Conservation (phyloP, 805 yeast species). For the Hanseniaspora occidentalis region DNA sequence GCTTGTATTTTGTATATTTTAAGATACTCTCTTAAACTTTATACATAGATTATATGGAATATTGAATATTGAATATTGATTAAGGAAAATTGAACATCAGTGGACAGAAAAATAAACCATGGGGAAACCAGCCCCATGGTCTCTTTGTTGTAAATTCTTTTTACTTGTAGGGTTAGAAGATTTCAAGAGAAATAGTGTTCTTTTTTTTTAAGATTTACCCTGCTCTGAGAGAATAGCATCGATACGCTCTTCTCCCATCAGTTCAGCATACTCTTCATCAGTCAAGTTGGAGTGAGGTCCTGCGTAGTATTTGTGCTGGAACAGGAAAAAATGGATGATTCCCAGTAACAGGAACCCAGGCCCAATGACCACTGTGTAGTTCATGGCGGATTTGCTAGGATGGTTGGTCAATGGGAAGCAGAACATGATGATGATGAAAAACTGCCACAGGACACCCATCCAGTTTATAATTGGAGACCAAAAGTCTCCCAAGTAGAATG, state of each 20-base stretch:
- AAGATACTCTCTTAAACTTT: too few species aligned
- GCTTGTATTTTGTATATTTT: too few species aligned
- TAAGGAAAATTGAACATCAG: too few species aligned
- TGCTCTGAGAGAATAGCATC: constrained; percentile 7
- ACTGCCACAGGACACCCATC: constrained; percentile 35
- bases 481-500: constrained; percentile 43
- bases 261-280: constrained; percentile 16
- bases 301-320: constrained; percentile 38
- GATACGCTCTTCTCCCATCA: constrained; percentile 12
- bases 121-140: too few species aligned
- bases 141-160: too few species aligned
- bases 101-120: too few species aligned
- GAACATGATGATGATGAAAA: constrained; percentile 38
- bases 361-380: constrained; percentile 52
- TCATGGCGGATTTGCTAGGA: constrained; percentile 39
- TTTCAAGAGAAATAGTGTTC: too few species aligned
- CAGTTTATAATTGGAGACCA: constrained; percentile 32
- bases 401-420: constrained; percentile 42
- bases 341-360: constrained; percentile 45
- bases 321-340: constrained; percentile 34
- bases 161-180: too few species aligned
- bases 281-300: constrained; percentile 35
- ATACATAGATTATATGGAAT: too few species aligned
- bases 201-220: neutral
- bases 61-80: too few species aligned